Conservation (phyloP, 2,329 filamentous ascomycete species). For the Penicillium olsonii region DNA sequence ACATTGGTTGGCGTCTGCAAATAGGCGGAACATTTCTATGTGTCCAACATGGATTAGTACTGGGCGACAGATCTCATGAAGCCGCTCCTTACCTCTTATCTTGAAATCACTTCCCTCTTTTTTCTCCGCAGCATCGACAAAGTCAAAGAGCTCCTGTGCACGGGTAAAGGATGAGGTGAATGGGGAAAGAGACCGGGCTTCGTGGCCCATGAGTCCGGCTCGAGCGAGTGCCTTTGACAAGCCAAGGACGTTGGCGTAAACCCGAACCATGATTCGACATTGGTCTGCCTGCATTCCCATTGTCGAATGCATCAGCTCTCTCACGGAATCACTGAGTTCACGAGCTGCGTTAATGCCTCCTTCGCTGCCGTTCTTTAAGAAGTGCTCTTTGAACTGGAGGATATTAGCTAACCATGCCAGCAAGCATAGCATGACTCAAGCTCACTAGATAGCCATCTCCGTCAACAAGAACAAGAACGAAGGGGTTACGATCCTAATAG, state of each 20-base stretch:
- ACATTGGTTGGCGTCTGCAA: constrained; percentile 61
- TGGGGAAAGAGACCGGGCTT: constrained; percentile 58
- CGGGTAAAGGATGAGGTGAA: constrained; percentile 61
- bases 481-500: constrained; percentile 54
- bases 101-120: constrained; percentile 64
- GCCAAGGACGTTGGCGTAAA: constrained; percentile 59
- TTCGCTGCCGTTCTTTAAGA: constrained; percentile 51
- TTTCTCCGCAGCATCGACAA: constrained; percentile 62
- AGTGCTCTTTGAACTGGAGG: constrained; percentile 60
- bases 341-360: constrained; percentile 60
- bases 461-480: constrained; percentile 63
- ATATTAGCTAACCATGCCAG: constrained; percentile 33
- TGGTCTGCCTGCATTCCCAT: constrained; percentile 51
- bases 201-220: constrained; percentile 52
- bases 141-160: constrained; percentile 61
- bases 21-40: constrained; percentile 47
- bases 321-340: constrained; percentile 54
- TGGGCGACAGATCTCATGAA: constrained; percentile 9
- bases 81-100: constrained; percentile 49
- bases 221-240: constrained; percentile 55
- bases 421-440: constrained; percentile 50
- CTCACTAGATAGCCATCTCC: constrained; percentile 59
- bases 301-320: constrained; percentile 44
- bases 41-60: constrained; percentile 4
- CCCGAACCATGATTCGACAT: constrained; percentile 57